A percentile compares a stretch with the other conserved stretches of the same genome.
Conservation (phyloP, 2,329 filamentous ascomycete species). For the Paramyrothecium roridum region DNA sequence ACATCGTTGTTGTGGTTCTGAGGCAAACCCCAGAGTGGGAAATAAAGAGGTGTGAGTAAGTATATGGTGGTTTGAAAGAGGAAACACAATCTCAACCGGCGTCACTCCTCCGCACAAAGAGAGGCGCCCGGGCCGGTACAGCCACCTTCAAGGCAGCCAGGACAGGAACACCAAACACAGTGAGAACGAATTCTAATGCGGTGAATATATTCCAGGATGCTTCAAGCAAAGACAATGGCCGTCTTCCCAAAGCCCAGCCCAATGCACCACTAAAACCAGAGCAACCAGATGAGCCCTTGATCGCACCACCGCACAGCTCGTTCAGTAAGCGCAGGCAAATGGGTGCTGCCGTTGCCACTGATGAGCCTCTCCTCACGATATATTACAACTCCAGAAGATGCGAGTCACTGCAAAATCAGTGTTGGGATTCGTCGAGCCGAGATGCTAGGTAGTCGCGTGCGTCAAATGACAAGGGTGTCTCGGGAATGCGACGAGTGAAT, state of each 20-base stretch:
- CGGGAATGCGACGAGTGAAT: too few species aligned
- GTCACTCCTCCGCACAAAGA: too few species aligned
- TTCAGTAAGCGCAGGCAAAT: background rate
- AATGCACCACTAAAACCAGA: background rate
- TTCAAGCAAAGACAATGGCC: background rate
- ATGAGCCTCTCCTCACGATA: background rate
- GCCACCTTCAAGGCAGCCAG: background rate
- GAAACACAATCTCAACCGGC: background rate
- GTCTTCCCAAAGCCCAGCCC: background rate
- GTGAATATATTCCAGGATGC: background rate
- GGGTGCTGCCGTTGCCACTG: background rate
- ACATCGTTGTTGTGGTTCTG: conserved; percentile 33
- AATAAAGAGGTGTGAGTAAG: background rate
- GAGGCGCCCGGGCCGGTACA: background rate
- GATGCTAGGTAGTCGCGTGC: too few species aligned
- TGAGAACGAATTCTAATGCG: background rate
- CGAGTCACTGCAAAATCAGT: too few species aligned
- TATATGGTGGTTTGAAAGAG: background rate
- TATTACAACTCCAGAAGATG: background rate
- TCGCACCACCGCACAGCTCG: background rate
- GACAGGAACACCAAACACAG: background rate
- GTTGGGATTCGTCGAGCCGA: too few species aligned
- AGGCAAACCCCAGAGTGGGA: background rate
- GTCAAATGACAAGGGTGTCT: too few species aligned
- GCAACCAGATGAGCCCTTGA: background rate